Conservation (phyloP, 1,284 basidiomycete species). For the Malassezia equina region DNA sequence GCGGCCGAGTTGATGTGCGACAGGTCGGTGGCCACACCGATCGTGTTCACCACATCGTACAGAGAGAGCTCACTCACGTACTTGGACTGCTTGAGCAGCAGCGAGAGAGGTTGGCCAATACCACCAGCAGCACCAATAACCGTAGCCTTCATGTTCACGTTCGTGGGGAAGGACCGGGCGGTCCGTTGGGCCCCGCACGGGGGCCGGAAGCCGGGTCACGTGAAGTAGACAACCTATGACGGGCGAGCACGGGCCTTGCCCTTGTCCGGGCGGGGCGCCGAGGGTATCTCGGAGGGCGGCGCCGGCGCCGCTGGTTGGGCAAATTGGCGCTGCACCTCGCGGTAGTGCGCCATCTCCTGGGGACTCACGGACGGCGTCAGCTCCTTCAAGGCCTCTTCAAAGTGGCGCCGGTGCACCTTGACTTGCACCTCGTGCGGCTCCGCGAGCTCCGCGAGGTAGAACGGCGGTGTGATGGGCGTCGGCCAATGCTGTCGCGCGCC, state of each 20-base stretch:
- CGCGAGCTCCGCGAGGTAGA: slow-evolving; percentile 81
- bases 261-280: slow-evolving; percentile 3
- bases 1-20: slow-evolving; percentile 64
- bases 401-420: slow-evolving; percentile 64
- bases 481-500: slow-evolving; percentile 51
- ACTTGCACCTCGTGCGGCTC: slow-evolving; percentile 63
- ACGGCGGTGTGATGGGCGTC: slow-evolving; percentile 73
- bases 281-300: background rate
- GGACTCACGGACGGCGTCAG: slow-evolving; percentile 79
- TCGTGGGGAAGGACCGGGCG: background rate
- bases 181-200: background rate
- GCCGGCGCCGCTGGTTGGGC: slow-evolving; percentile 5
- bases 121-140: slow-evolving; percentile 47
- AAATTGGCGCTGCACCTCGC: slow-evolving; percentile 64
- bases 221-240: background rate
- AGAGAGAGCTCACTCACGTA: slow-evolving; percentile 65
- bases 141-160: slow-evolving; percentile 38
- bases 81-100: slow-evolving; percentile 76
- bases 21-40: slow-evolving; percentile 88
- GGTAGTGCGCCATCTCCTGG: slow-evolving; percentile 81
- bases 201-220: background rate
- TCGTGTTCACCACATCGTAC: slow-evolving; percentile 77
- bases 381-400: slow-evolving; percentile 63
- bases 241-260: slow-evolving; percentile 10
- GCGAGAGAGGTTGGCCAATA: slow-evolving; percentile 70